Base-by-base conservation (phyloP, 2,329 filamentous ascomycete genomes). In the Fusarium sp. region DNA sequence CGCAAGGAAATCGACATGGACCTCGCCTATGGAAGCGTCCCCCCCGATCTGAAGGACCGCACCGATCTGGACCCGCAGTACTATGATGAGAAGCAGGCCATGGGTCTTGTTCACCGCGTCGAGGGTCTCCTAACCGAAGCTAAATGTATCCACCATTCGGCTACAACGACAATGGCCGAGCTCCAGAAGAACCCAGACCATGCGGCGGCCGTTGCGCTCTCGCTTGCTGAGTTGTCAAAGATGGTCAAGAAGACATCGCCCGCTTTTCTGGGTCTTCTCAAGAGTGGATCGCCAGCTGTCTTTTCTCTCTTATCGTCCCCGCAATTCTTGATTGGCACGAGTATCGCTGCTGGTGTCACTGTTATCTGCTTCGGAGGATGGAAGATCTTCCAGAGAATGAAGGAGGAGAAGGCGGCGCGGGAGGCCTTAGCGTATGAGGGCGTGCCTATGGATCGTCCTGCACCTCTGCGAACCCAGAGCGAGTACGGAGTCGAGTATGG, bases 321-420 rank as follows among this genome's bases (percentile, higher is more conserved):
- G 2, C 94, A 99, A 79, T 99, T 99, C 80, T 89, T 98, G 72
- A 98, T 99, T 77, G 95, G 95, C 8, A 94, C 94, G 2, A 94
- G 95, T 48, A 91, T 98, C 20, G 94, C 93, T 2, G 91, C 98
- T 1, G 96, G 96, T 20, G 92, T 98, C n/a, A 98, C 96, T 0
- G 91, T 98, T 14, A 94, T 99, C 78, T 95, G 96, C 81, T 94
- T 99, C 68, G 96, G 96, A 61, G 96, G 96, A 10, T 98, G 94
- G 89, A 98, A 98, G 84, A 98, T 99, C 81, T 91, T 99, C 83
- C 97, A 98, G 87, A 92, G 91, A 77, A 94, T 98, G 75, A 82
- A 83, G 67, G 87, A 88, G 61, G 80, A 79, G 26, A 80, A 81
- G 61, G 74, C 76, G 4, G 77, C 80, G 3, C 68, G 78, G 5